phyloP scores from a whole-genome alignment of 768 basidiomycete genomes.

The Dioszegia hungarica region DNA sequence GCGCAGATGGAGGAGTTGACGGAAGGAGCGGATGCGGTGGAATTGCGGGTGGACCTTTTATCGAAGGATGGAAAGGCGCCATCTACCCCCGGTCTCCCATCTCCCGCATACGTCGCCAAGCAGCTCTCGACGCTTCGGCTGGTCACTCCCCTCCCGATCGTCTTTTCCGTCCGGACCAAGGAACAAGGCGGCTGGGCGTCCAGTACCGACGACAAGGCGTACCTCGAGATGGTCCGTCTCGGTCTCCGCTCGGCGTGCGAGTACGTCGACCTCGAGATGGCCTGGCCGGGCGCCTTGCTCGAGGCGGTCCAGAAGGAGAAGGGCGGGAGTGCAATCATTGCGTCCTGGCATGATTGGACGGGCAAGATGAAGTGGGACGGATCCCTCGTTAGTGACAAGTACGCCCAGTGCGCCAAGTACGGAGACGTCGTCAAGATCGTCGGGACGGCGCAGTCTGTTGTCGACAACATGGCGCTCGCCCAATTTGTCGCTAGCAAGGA shows the following conservation, averaged over 20 bases:
- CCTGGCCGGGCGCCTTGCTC: conserved; percentile 63
- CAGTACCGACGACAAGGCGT: conserved; percentile 65
- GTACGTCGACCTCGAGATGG: conserved; percentile 86
- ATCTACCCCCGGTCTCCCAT: conserved; percentile 59
- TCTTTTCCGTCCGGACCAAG: conserved; percentile 83
- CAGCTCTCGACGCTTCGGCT: conserved; percentile 77
- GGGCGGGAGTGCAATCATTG: conserved; percentile 72
- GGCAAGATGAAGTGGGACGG: conserved; percentile 79
- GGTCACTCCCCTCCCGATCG: conserved; percentile 72
- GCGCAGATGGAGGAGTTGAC: conserved; percentile 66
- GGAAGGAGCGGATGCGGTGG: conserved; percentile 82
- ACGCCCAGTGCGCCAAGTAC: conserved; percentile 59
- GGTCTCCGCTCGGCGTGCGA: conserved; percentile 80
- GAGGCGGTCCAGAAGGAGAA: conserved; percentile 60
- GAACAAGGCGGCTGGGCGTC: conserved; percentile 91
- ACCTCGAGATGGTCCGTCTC: conserved; percentile 68
- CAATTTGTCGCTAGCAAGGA: conserved; percentile 61
- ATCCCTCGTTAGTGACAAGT: conserved; percentile 62
- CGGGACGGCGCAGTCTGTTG: conserved; percentile 67
- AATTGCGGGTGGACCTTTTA: conserved; percentile 88
- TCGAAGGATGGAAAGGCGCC: conserved; percentile 52
- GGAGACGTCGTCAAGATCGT: conserved; percentile 93
- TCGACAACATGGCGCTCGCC: conserved; percentile 75
- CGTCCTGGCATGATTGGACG: conserved; percentile 93
- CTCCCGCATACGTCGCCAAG: conserved; percentile 65